These are phyloP conservation scores for Psidium guajava DNA, from an alignment of 345 rosid species.

Conservation along the genomic window DNA sequence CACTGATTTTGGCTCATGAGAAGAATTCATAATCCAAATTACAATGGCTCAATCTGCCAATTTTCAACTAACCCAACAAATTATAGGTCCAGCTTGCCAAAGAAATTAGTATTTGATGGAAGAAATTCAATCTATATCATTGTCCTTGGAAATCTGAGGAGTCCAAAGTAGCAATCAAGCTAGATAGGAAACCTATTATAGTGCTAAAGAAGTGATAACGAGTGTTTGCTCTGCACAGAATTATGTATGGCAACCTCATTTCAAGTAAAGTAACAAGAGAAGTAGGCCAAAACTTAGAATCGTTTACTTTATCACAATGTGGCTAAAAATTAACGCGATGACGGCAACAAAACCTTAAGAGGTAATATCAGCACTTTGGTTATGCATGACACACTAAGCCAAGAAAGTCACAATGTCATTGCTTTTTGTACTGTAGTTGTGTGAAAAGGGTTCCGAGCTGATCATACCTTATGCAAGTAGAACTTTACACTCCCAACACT, in stretches of 20 bases:
- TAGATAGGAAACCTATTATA: background rate
- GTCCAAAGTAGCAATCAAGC: background rate
- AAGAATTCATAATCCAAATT: background rate
- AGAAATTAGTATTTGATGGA: background rate
- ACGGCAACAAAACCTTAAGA: background rate
- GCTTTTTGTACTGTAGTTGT: background rate
- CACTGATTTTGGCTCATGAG: background rate
- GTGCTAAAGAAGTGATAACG: background rate
- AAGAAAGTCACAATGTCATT: background rate
- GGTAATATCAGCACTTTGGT: background rate
- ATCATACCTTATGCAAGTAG: constrained; percentile 71
- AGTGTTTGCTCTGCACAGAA: background rate
- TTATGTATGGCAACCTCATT: background rate
- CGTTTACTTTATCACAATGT: background rate
- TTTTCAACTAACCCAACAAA: background rate
- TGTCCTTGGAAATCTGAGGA: background rate
- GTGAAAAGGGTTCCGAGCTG: background rate
- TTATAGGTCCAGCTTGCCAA: too few relatives aligned
- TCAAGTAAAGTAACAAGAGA: background rate
- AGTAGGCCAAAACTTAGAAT: background rate
- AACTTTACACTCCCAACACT: constrained; percentile 47
- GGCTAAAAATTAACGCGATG: background rate
- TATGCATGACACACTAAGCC: background rate
- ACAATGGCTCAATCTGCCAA: background rate
- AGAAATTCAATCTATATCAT: background rate